These are phyloP conservation scores for Orbilia oligospora DNA, from an alignment of 2,329 filamentous ascomycete genomes.

Conservation along the genomic window DNA sequence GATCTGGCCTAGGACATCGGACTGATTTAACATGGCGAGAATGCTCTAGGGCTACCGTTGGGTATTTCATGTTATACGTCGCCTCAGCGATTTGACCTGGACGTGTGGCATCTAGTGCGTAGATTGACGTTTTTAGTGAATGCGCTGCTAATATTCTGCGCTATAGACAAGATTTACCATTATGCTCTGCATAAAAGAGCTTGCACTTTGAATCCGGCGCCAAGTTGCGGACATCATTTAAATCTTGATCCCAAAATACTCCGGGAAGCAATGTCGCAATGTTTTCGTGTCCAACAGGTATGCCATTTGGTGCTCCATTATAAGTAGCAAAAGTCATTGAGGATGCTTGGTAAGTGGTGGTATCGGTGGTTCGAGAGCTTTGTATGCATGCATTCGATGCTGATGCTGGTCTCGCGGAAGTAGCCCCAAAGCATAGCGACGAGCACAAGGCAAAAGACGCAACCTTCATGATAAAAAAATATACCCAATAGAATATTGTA, in stretches of 20 bases:
- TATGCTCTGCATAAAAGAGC: conserved; percentile 57
- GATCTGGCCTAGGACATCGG: conserved; percentile 43
- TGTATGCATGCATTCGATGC: conserved; percentile 18
- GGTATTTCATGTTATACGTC: conserved; percentile 53
- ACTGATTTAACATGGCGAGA: conserved; percentile 48
- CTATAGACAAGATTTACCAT: conserved; percentile 21
- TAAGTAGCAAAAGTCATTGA: conserved; percentile 51
- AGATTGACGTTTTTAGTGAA: background rate
- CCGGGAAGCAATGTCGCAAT: conserved; percentile 48
- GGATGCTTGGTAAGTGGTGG: conserved; percentile 26
- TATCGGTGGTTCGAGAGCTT: conserved; percentile 2
- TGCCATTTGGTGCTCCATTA: conserved; percentile 32
- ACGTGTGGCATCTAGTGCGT: conserved; percentile 34
- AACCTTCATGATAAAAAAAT: conserved; percentile 26
- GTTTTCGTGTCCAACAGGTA: conserved; percentile 7
- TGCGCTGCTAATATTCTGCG: background rate
- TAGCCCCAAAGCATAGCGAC: conserved; percentile 9
- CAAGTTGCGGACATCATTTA: conserved; percentile 46
- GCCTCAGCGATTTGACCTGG: conserved; percentile 51
- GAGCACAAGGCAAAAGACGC: conserved; percentile 1
- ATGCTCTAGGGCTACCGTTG: conserved; percentile 53
- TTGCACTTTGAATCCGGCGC: conserved; percentile 46
- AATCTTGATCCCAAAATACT: conserved; percentile 53
- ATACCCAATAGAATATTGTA: background rate
- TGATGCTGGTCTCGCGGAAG: conserved; percentile 31